Percentiles rank a stretch among this genome's conserved stretches.
Conservation (phyloP, 768 basidiomycete genomes). For the Mycena haematopus region DNA sequence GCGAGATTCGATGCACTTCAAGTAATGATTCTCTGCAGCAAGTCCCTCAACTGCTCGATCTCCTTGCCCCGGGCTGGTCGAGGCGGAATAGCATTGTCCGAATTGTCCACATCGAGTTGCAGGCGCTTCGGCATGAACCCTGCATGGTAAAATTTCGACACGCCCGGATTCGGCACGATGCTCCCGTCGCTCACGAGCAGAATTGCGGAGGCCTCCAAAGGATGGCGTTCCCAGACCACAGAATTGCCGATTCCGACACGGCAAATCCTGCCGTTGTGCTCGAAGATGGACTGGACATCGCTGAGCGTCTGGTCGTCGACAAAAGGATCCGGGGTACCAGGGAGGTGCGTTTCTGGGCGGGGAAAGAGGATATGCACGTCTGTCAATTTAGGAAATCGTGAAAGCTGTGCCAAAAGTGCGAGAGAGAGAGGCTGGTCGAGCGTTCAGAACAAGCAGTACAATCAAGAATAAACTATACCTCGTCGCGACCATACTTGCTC, state of each 20-base stretch:
- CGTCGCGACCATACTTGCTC: slow-evolving; percentile 7
- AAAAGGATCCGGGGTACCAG: background rate
- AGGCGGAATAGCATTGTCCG: too few relatives aligned
- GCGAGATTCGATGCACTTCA: too few relatives aligned
- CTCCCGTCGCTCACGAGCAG: slow-evolving; percentile 24
- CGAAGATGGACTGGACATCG: slow-evolving; percentile 11
- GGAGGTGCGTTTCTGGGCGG: slow-evolving; percentile 7
- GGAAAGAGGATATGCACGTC: slow-evolving; percentile 23
- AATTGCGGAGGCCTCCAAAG: background rate
- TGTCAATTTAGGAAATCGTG: slow-evolving; percentile 7
- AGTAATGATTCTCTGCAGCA: background rate
- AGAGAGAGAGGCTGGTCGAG: too few relatives aligned
- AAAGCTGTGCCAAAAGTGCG: background rate
- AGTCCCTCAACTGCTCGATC: slow-evolving; percentile 10
- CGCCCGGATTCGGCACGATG: background rate
- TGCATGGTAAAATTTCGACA: slow-evolving; percentile 24
- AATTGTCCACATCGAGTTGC: too few relatives aligned
- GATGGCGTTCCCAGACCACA: slow-evolving; percentile 17
- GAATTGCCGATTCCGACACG: slow-evolving; percentile 22
- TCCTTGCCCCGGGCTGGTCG: slow-evolving; percentile 12
- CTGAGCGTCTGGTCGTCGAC: slow-evolving; percentile 8
- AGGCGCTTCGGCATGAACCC: slow-evolving; percentile 11
- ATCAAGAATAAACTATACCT: background rate
- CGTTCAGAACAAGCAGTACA: too few relatives aligned
- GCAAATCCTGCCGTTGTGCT: slow-evolving; percentile 5